Evolutionary conservation across 106 monocot genomes (phyloP), one percentile per base, ranked within the genome.

Genomic region (Acanthochlamys bracteata): DNA sequence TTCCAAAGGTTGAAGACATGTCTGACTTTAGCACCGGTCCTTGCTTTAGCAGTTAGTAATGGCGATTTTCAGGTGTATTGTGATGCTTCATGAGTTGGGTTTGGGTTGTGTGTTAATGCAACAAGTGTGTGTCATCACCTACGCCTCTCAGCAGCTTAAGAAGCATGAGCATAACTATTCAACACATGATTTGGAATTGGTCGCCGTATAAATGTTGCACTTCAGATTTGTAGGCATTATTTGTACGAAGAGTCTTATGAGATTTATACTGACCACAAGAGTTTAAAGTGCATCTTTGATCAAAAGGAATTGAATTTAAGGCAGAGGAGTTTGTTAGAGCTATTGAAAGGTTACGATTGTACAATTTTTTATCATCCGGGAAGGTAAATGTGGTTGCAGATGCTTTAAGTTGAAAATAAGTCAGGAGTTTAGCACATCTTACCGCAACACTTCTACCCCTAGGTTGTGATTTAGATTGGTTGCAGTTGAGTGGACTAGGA

Each of bases 351-450:
- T 33, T 33, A 33, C 33, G 33, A 33, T 6, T 33, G 6, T 6
- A 33, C 6, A 6, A 33, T 33, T 33, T 0, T 11, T 4, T 65
- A 65, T 17, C 45, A 65, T 22, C 64, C 42, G 22, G 64, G 20
- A 65, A 51, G 24, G 64, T 54, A 41, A 67, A 67, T 57, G 56
- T 67, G 2, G 55, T 67, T 20, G 67, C 55, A 7, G 41, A 56
- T 55, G 66, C 64, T 6, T 33, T 3, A 6, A 3, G 33, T 33
- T 6, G 6, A 33, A 33, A 33, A 33, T 33, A 1, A 33, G 33
- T 6, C 1, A 33, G 33, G 33, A 33, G 33, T 33, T 33, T 33
- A 6, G 33, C 33, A 3, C 33, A 33, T 33, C 33, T 33, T 33
- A 33, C 33, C 33, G 6, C 33, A 33, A 33, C 33, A 33, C 33